phyloP scores from a whole-genome alignment of 768 basidiomycete species.

The Leccinum uliginosum region DNA sequence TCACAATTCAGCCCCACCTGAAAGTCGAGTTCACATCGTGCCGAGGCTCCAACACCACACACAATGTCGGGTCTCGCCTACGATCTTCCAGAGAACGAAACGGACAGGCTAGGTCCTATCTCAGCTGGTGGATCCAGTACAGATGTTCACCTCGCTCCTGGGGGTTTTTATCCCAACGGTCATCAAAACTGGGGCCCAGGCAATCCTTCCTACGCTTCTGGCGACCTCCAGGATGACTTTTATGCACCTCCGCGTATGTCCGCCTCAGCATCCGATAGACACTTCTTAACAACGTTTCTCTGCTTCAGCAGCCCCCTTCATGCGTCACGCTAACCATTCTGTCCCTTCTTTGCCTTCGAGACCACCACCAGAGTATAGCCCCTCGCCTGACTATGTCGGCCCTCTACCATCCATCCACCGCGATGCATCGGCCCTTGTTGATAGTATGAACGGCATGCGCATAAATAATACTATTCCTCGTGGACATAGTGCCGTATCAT shows the following conservation, averaged over 20 bases:
- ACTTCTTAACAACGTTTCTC: conserved; percentile 5
- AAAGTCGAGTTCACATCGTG: background rate
- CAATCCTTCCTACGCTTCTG: conserved; percentile 3
- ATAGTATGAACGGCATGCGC: conserved; percentile 51
- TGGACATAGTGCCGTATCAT: conserved; percentile 27
- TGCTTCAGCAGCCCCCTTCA: conserved; percentile 26
- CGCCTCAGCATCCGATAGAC: background rate
- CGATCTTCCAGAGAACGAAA: conserved; percentile 19
- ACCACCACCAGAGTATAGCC: conserved; percentile 30
- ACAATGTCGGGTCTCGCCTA: conserved; percentile 31
- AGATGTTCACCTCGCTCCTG: background rate
- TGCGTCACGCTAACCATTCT: conserved; percentile 46
- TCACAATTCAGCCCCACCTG: background rate
- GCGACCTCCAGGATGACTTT: conserved; percentile 12
- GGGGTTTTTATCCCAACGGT: conserved; percentile 2
- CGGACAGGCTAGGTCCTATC: conserved; percentile 6
- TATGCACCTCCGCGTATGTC: conserved; percentile 22
- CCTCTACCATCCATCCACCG: conserved; percentile 38
- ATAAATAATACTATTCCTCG: conserved; percentile 41
- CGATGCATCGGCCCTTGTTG: conserved; percentile 40
- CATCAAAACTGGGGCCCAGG: conserved; percentile 6
- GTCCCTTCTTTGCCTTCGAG: conserved; percentile 43
- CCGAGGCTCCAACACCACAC: background rate
- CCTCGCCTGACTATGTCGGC: conserved; percentile 19
- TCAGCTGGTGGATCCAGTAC: conserved; percentile 2